phyloP scores from a whole-genome alignment of 345 rosid species.

The Eucalyptus pauciflora region DNA sequence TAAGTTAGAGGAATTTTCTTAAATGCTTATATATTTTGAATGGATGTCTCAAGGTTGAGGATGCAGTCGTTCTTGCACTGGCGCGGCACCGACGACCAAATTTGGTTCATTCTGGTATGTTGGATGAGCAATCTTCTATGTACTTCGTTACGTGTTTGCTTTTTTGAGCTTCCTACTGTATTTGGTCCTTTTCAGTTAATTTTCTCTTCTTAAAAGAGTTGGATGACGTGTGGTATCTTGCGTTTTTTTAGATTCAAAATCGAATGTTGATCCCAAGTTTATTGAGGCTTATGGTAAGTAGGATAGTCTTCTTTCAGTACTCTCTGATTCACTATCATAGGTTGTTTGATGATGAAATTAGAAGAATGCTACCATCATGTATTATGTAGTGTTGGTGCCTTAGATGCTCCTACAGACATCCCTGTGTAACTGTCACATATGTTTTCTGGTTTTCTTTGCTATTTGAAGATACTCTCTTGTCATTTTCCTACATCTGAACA shows the following conservation, averaged over 20 bases:
- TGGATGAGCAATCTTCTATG: not conserved
- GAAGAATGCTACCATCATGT: not conserved
- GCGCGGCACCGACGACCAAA: slow-evolving; percentile 49
- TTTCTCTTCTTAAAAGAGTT: not conserved
- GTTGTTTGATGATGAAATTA: not conserved
- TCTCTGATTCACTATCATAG: not conserved
- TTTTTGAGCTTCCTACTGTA: not conserved
- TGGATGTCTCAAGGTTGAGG: slow-evolving; percentile 56
- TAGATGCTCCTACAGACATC: not conserved
- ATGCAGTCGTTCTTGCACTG: slow-evolving; percentile 73
- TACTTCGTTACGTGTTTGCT: not conserved
- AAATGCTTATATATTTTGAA: not conserved
- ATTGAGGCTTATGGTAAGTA: slow-evolving; percentile 71
- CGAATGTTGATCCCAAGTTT: slow-evolving; percentile 49
- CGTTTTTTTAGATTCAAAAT: slow-evolving; percentile 42
- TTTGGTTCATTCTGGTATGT: slow-evolving; percentile 39
- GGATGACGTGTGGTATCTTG: not conserved
- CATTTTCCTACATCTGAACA: not conserved
- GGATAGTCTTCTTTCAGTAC: not conserved
- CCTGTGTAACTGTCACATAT: not conserved
- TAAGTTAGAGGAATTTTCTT: not conserved
- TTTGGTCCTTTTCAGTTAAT: not conserved
- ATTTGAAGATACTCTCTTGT: not conserved
- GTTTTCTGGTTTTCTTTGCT: not conserved
- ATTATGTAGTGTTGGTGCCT: not conserved